Evolutionary conservation across 169 alveolate species (phyloP).

Genomic region (Plasmodium falciparum): DNA sequence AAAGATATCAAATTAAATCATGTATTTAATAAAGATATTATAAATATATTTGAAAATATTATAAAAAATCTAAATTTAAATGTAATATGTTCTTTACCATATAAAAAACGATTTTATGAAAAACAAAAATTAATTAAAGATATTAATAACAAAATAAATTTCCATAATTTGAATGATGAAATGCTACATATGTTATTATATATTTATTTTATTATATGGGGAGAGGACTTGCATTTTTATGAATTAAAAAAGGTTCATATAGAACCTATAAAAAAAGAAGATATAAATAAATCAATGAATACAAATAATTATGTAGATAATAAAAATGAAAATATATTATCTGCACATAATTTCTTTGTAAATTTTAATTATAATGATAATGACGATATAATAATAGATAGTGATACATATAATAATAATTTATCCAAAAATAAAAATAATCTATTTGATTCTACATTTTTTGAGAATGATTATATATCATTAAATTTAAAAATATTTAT

Average conservation of each 20-base stretch:
- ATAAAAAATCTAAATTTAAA: conserved; percentile 12
- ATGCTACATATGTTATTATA: conserved; percentile 1
- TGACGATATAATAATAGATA: conserved; percentile 18
- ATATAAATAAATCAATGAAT: background rate
- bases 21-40: background rate
- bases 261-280: background rate
- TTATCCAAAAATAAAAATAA: background rate
- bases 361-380: conserved; percentile 3
- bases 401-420: conserved; percentile 14
- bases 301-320: background rate
- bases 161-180: conserved; percentile 1
- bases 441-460: background rate
- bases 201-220: conserved; percentile 56
- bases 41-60: background rate
- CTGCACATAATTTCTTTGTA: conserved; percentile 12
- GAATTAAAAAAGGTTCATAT: conserved; percentile 50
- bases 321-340: background rate
- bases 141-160: conserved; percentile 14
- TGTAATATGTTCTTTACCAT: conserved; percentile 25
- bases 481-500: conserved; percentile 46
- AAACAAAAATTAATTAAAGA: conserved; percentile 36
- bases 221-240: conserved; percentile 54
- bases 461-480: conserved; percentile 44
- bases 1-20: background rate
- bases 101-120: conserved; percentile 52